phyloP scores from a whole-genome alignment of 139 green algal genomes.

The Auxenochlorella pyrenoidosa region DNA sequence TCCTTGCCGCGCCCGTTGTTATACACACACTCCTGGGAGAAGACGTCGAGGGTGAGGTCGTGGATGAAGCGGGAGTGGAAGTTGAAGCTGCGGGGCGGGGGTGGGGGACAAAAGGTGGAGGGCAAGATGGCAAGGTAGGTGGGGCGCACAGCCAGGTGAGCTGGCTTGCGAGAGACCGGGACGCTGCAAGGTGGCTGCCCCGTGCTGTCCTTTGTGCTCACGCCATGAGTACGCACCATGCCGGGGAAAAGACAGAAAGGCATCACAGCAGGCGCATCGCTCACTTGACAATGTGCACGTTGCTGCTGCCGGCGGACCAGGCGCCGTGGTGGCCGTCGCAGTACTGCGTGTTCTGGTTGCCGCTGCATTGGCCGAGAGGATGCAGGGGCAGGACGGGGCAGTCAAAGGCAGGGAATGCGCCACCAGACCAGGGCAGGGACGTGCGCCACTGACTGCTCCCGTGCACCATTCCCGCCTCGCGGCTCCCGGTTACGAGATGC shows the following conservation, averaged over 20 bases:
- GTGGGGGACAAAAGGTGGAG: neutral
- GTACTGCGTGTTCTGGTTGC: neutral
- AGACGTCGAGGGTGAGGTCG: slow-evolving; percentile 12
- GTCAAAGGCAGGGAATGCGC: neutral
- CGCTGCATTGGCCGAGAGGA: neutral
- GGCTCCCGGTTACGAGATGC: no score
- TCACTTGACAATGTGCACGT: neutral
- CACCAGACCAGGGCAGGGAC: no score
- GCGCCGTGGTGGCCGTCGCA: neutral
- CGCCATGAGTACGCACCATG: neutral
- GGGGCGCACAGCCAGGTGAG: no score
- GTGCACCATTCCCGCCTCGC: no score
- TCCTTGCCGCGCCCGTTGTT: neutral
- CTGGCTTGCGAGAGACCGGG: no score
- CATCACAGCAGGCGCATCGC: neutral
- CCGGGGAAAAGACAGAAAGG: neutral
- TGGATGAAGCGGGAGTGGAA: slow-evolving; percentile 5
- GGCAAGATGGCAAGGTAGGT: no score
- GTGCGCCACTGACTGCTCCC: no score
- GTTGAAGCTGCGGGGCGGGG: neutral
- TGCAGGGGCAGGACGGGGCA: neutral
- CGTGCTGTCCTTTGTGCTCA: neutral
- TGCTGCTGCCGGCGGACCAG: slow-evolving; percentile 3
- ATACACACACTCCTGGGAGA: slow-evolving; percentile 19
- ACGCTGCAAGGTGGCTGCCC: no score